Evolutionary conservation across 768 basidiomycete genomes (phyloP), one percentile per base, ranked within the genome.

Genomic region (Kwoniella botswanensis): DNA sequence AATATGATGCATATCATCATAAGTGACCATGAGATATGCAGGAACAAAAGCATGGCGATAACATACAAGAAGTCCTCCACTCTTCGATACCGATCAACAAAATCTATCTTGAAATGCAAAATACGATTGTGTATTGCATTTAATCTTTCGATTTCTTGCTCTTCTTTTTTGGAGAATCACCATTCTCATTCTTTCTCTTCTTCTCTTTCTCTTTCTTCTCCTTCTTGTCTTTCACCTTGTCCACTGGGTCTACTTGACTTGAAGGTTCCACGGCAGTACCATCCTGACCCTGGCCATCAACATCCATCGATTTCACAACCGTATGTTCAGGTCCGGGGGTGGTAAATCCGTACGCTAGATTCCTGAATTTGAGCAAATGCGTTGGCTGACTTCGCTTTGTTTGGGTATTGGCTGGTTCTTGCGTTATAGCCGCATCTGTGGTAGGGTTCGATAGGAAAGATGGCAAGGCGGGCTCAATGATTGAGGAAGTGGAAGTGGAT

Each of bases 341-440:
- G 46, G 69, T 60, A 24, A 74, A 76, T 0, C 82, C 82, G 46
- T 70, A 77, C 18, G 78, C 78, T 15, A 71, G 60, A 68, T 83
- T 83, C n/a, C 82, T 74, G 69, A 80, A 82, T 66, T 83, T 83
- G 26, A 83, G 52, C 9, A 79, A 62, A 65, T 81, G 79, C 2
- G 70, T 65, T 0, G 81, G 82, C 53, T 82, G 82, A 18, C 58
- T 46, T 53, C 82, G 71, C 58, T 81, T 81, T 9, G 67, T 12
- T 1, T 67, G 68, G 57, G 68, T 18, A 44, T 61, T 15, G 26
- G 62, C n/a, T 56, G 58, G 52, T n/a, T 62, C 42, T 42, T 66
- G 60, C 6, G 57, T 54, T 4, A 66, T 46, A 42, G 52, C 22
- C 18, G 60, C 59, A 1, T 68, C 65, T 3, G 63, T 44, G 65